phyloP scores from a whole-genome alignment of 345 rosid genomes.

The Barbarea vulgaris region DNA sequence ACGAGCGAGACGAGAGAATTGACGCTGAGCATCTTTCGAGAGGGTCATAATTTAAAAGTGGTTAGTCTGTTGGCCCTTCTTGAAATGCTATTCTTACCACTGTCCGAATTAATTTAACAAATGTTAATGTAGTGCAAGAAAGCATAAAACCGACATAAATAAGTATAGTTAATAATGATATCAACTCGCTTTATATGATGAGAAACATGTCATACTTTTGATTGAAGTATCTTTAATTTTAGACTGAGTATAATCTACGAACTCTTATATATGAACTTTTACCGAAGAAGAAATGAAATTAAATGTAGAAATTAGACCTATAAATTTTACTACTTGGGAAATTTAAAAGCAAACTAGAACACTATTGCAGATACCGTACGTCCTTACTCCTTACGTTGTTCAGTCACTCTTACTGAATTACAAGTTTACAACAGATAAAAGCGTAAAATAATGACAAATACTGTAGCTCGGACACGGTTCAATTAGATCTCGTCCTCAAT shows the following conservation, averaged over 20 bases:
- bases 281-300: no score
- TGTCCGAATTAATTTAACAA: neutral
- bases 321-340: no score
- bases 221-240: neutral
- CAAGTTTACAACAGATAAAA: no score
- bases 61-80: neutral
- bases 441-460: no score
- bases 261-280: neutral
- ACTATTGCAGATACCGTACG: no score
- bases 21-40: slow-evolving; percentile 5
- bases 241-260: neutral
- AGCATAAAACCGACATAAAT: neutral
- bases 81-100: neutral
- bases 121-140: neutral
- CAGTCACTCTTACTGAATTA: no score
- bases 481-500: no score
- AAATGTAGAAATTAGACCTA: no score
- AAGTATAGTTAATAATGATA: neutral
- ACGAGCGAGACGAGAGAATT: slow-evolving; percentile 21
- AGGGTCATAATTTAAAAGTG: neutral
- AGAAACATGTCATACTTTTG: neutral
- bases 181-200: neutral
- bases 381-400: no score
- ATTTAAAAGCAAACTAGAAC: no score
- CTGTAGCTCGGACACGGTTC: no score